Evolutionary conservation across 441 rosid genomes (phyloP).

Genomic region (Biscutella auriculata): DNA sequence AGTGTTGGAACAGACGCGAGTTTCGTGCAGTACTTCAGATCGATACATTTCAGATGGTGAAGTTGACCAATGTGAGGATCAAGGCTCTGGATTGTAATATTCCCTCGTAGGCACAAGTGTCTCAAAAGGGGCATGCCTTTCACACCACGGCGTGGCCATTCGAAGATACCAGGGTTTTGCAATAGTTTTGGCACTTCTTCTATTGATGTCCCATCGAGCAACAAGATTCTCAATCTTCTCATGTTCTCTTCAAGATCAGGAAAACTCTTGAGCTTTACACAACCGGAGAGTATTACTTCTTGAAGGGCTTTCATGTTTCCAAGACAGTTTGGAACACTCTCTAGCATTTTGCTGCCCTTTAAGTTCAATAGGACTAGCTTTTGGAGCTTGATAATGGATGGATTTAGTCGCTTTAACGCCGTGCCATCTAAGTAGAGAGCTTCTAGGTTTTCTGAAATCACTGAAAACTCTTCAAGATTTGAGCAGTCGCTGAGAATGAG

Average conservation of each 20-base stretch:
- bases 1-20: conserved; percentile 12
- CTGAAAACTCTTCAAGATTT: not conserved
- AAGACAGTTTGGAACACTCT: conserved; percentile 3
- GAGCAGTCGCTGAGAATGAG: conserved; percentile 3
- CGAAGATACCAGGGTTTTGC: not conserved
- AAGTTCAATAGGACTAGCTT: conserved; percentile 18
- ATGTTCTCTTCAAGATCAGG: conserved; percentile 16
- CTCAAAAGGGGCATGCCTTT: not conserved
- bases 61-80: not conserved
- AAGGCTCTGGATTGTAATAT: not conserved
- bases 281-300: conserved; percentile 18
- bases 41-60: not conserved
- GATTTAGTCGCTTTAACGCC: not conserved
- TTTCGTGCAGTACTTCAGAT: conserved; percentile 5
- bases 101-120: conserved; percentile 9
- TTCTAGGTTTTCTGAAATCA: not conserved
- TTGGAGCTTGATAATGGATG: not conserved
- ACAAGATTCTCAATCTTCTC: conserved; percentile 4
- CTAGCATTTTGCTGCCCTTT: conserved; percentile 20
- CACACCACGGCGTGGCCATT: not conserved
- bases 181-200: not conserved
- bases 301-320: conserved; percentile 12
- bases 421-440: conserved; percentile 4
- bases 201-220: conserved; percentile 5
- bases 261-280: conserved; percentile 9